A percentile compares a stretch with the other conserved stretches of the same genome.
Conservation (phyloP, 768 basidiomycete genomes). For the Hericium erinaceus region DNA sequence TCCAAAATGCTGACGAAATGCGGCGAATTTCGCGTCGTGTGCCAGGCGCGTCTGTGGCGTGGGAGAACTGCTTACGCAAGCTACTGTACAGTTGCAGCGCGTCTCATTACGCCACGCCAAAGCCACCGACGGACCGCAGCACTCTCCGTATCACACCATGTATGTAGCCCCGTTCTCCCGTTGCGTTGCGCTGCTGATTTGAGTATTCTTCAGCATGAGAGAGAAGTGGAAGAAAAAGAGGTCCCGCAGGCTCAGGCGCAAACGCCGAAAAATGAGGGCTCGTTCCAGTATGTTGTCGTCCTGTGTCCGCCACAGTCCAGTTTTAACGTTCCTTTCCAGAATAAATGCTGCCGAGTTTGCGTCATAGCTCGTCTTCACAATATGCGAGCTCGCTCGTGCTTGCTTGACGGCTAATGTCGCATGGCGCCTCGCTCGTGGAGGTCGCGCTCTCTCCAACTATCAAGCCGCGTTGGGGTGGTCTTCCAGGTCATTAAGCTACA, state of each 20-base stretch:
- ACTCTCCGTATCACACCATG: constrained; percentile 14
- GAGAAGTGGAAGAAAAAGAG: constrained; percentile 98
- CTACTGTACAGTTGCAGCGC: constrained; percentile 27
- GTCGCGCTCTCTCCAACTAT: constrained; percentile 8
- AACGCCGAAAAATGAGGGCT: constrained; percentile 93
- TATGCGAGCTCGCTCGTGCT: background rate
- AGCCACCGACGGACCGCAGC: background rate
- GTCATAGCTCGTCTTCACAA: constrained; percentile 1
- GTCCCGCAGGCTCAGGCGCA: constrained; percentile 85
- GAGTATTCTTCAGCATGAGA: constrained; percentile 56
- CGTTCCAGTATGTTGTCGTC: constrained; percentile 67
- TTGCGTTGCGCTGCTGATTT: background rate
- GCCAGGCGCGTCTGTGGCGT: background rate
- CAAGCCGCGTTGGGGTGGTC: constrained; percentile 13
- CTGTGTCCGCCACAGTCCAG: background rate
- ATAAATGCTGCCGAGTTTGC: constrained; percentile 21
- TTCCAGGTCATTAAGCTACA: constrained; percentile 8
- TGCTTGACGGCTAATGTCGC: background rate
- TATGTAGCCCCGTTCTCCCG: background rate
- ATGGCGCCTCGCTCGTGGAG: constrained; percentile 5
- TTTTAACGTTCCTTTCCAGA: constrained; percentile 19
- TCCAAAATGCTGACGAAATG: background rate
- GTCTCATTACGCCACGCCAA: constrained; percentile 15
- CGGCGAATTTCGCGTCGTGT: background rate
- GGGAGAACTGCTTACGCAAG: constrained; percentile 21